Evolutionary conservation across 1,284 basidiomycete genomes (phyloP), one percentile per base, ranked within the genome.

Genomic region (Omphalotus olearius): DNA sequence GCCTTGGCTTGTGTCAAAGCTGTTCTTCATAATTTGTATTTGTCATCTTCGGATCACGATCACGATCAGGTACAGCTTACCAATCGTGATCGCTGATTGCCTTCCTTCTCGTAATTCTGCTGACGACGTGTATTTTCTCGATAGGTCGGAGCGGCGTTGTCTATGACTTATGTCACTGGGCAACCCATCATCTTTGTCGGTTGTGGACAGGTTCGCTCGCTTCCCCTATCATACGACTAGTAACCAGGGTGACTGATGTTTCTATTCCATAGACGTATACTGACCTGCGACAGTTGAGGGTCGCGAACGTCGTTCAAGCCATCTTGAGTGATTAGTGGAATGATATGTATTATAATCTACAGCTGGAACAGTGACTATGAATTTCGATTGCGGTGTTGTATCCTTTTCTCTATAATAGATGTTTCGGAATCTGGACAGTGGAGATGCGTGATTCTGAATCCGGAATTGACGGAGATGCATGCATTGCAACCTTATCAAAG

Each of bases 91-190:
- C 11, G 14, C 43, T 20, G 28, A 30, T 47, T 33, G 7, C 9
- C 7, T 33, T 33, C 30, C 30, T 33, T 33, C 13, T 13, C 30
- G 9, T 33, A 10, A 55, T 61, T 50, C 56, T 57, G 61, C 53
- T 43, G 30, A 50, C 30, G 38, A 18, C 40, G 43, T 45, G 26
- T 41, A 37, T 50, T 28, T 54, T 52, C 38, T 57, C 61, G 59
- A 70, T 67, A 96, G 87, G 94, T 98, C 49, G 94, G 94, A 37
- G 94, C 94, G 2, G 95, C 94, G 9, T 75, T 98, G 49, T 95
- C 91, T 3, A 98, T 98, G 95, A 96, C 94, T 38, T 97, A 96
- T 68, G 91, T 96, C 40, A 98, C 94, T 3, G 93, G 94, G 17
- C 93, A 97, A 64, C 94, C 94, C 9, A 97, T 98, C 67, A 78